A percentile compares a stretch with the other conserved stretches of the same genome.
phyloP scores from a whole-genome alignment of 768 basidiomycete species.

The Galerina marginata region DNA sequence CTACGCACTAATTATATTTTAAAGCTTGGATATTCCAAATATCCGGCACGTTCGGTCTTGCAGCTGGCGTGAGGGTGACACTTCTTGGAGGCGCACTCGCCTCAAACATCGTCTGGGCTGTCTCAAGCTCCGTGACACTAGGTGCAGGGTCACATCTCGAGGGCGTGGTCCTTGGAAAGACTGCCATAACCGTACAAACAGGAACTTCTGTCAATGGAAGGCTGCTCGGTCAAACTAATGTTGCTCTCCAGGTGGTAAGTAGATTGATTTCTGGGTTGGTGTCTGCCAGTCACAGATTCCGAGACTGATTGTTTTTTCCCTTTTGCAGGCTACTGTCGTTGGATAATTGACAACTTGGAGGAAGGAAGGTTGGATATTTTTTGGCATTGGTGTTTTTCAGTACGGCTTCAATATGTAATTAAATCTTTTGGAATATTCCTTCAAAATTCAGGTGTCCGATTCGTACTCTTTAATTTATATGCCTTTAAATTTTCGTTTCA shows the following conservation, averaged over 20 bases:
- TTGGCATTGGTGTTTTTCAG: no score
- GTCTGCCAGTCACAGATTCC: no score
- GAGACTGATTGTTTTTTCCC: no score
- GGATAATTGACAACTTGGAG: no score
- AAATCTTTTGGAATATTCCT: no score
- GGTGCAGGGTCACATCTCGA: slow-evolving; percentile 19
- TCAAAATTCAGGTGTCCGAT: no score
- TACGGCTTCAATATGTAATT: no score
- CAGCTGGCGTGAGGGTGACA: slow-evolving; percentile 10
- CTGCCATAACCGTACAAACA: slow-evolving; percentile 19
- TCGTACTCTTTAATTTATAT: no score
- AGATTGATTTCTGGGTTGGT: neutral
- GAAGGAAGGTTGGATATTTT: no score
- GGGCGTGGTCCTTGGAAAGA: slow-evolving; percentile 23
- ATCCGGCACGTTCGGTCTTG: slow-evolving; percentile 16
- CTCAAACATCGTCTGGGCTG: slow-evolving; percentile 25
- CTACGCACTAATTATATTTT: neutral
- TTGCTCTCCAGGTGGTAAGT: slow-evolving; percentile 20
- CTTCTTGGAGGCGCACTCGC: slow-evolving; percentile 28
- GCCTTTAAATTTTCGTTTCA: no score
- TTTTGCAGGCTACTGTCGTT: no score
- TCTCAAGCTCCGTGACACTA: slow-evolving; percentile 17
- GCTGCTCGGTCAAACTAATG: slow-evolving; percentile 24
- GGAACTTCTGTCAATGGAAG: slow-evolving; percentile 23
- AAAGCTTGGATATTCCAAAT: slow-evolving; percentile 29